A percentile compares a stretch with the other conserved stretches of the same genome.
These are phyloP conservation scores for Wickerhamiella infanticola DNA, from an alignment of 1,139 yeast species.

Conservation along the genomic window DNA sequence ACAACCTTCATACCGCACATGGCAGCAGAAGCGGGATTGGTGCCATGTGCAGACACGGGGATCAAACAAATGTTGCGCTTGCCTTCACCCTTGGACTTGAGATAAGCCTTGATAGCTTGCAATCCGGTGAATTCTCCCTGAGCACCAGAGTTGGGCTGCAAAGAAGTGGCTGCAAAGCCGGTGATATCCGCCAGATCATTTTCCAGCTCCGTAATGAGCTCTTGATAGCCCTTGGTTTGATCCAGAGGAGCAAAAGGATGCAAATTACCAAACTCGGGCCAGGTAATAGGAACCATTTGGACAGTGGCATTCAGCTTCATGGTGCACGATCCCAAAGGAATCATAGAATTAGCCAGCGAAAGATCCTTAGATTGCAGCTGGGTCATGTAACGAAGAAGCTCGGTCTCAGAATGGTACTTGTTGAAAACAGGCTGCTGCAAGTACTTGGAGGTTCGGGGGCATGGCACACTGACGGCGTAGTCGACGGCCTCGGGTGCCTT, in stretches of 20 bases:
- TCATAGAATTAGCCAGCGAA: slow-evolving; percentile 91
- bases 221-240: slow-evolving; percentile 75
- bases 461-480: slow-evolving; percentile 29
- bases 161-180: slow-evolving; percentile 83
- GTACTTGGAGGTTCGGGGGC: slow-evolving; percentile 40
- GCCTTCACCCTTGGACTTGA: slow-evolving; percentile 54
- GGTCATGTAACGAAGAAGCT: slow-evolving; percentile 82
- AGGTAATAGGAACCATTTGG: slow-evolving; percentile 84
- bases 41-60: slow-evolving; percentile 96
- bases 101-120: slow-evolving; percentile 68
- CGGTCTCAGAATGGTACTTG: slow-evolving; percentile 82
- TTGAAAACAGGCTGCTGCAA: slow-evolving; percentile 69
- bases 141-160: slow-evolving; percentile 97
- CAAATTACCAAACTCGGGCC: slow-evolving; percentile 78
- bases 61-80: slow-evolving; percentile 77
- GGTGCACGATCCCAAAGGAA: slow-evolving; percentile 93
- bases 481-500: slow-evolving; percentile 11
- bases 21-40: slow-evolving; percentile 96
- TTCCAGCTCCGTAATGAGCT: slow-evolving; percentile 61
- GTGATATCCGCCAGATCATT: slow-evolving; percentile 81
- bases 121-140: slow-evolving; percentile 96
- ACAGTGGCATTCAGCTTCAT: slow-evolving; percentile 95
- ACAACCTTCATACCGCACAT: slow-evolving; percentile 94
- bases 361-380: slow-evolving; percentile 75
- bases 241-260: slow-evolving; percentile 88